Percentiles rank a stretch among this genome's conserved stretches.
These are phyloP conservation scores for Hypomyces rosellus DNA, from an alignment of 2,329 filamentous ascomycete species.

Conservation along the genomic window DNA sequence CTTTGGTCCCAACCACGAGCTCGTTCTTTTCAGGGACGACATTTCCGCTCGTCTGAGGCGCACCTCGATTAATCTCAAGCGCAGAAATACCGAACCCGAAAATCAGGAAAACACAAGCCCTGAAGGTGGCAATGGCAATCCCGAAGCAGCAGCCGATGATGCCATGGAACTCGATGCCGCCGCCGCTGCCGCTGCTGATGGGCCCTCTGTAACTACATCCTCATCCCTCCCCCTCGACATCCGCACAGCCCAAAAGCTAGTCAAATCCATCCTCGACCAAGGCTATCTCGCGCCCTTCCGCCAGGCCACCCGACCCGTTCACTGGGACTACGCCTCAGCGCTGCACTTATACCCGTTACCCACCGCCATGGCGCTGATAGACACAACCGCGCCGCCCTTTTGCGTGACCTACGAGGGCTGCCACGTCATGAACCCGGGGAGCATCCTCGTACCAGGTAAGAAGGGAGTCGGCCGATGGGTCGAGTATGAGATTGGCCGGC, in stretches of 20 bases:
- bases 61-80: constrained; percentile 64
- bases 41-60: constrained; percentile 72
- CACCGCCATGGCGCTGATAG: constrained; percentile 74
- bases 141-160: constrained; percentile 16
- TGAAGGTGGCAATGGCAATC: constrained; percentile 6
- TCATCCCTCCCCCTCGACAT: constrained; percentile 38
- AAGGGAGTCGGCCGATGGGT: constrained; percentile 72
- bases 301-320: constrained; percentile 67
- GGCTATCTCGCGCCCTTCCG: constrained; percentile 84
- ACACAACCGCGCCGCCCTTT: constrained; percentile 75
- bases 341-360: constrained; percentile 85
- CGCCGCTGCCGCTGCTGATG: constrained; percentile 17
- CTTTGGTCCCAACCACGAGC: constrained; percentile 83
- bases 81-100: constrained; percentile 28
- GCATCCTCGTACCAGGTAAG: constrained; percentile 62
- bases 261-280: constrained; percentile 89
- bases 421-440: constrained; percentile 88
- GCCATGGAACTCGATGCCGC: constrained; percentile 37
- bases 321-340: constrained; percentile 79
- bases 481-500: constrained; percentile 69
- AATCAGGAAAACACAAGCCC: constrained; percentile 20
- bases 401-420: constrained; percentile 91
- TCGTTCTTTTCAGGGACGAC: constrained; percentile 83
- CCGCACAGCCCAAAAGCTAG: constrained; percentile 64
- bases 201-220: constrained; percentile 12